Percentiles rank a stretch among this genome's conserved stretches.
Conservation (phyloP, 2,329 filamentous ascomycete genomes). For the Colletotrichum sp. region DNA sequence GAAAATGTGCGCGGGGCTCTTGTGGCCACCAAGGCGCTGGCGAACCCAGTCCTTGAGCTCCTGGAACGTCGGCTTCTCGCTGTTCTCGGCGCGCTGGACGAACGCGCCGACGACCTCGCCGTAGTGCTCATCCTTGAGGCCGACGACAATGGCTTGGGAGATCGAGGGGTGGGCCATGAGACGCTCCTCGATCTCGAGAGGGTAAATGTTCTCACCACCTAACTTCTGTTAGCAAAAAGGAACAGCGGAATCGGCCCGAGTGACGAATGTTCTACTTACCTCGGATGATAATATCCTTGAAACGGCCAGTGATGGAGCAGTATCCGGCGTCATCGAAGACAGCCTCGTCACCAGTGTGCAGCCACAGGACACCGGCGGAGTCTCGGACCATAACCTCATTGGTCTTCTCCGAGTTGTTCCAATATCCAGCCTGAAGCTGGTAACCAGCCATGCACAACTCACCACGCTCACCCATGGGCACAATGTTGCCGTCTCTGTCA, state of each 20-base stretch:
- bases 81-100: slow-evolving; percentile 45
- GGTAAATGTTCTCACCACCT: slow-evolving; percentile 77
- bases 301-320: slow-evolving; percentile 75
- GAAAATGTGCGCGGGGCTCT: slow-evolving; percentile 76
- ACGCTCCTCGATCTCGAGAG: slow-evolving; percentile 77
- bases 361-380: slow-evolving; percentile 63
- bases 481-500: slow-evolving; percentile 66
- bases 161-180: slow-evolving; percentile 69
- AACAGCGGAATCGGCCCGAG: neutral
- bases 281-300: slow-evolving; percentile 82
- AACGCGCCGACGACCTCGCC: slow-evolving; percentile 77
- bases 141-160: slow-evolving; percentile 71
- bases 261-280: slow-evolving; percentile 42
- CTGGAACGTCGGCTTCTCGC: slow-evolving; percentile 48
- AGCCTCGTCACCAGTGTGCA: slow-evolving; percentile 72
- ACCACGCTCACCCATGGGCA: slow-evolving; percentile 71
- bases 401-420: slow-evolving; percentile 78
- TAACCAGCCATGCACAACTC: slow-evolving; percentile 83
- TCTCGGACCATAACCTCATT: slow-evolving; percentile 62
- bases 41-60: slow-evolving; percentile 69
- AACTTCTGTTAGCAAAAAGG: slow-evolving; percentile 21
- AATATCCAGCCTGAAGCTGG: slow-evolving; percentile 72
- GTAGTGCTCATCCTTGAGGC: slow-evolving; percentile 72
- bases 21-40: slow-evolving; percentile 67
- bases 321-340: slow-evolving; percentile 72